Percentiles rank a stretch among this genome's conserved stretches.
phyloP scores from a whole-genome alignment of 225 moss, liverwort and hornwort genomes.

The Takakia lepidozioides region DNA sequence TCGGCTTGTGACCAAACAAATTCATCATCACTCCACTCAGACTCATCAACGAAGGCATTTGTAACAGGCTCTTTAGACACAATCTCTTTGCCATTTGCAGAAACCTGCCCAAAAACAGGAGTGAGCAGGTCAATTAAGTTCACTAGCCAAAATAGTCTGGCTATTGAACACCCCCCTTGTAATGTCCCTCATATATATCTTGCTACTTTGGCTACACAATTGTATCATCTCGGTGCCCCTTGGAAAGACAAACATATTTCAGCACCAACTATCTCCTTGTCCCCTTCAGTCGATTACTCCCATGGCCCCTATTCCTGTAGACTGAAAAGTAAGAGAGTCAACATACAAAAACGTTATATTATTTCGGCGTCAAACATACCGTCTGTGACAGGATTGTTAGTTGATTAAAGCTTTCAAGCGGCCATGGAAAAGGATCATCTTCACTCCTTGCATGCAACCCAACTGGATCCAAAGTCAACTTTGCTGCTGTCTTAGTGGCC shows the following conservation, averaged over 20 bases:
- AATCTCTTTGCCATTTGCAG: constrained; percentile 5
- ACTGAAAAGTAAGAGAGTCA: no score
- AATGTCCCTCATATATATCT: no score
- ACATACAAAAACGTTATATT: no score
- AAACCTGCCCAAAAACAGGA: background rate
- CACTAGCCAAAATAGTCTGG: no score
- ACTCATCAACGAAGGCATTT: constrained; percentile 12
- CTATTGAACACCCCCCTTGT: no score
- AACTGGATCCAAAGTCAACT: constrained; percentile 9
- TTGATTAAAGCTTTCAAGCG: constrained; percentile 25
- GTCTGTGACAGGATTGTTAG: constrained; percentile 1
- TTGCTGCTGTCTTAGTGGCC: constrained; percentile 1
- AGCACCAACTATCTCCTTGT: no score
- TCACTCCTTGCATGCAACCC: constrained; percentile 9
- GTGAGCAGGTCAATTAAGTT: no score
- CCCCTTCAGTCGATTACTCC: no score
- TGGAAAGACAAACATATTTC: no score
- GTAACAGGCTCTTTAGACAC: constrained; percentile 10
- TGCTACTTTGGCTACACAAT: no score
- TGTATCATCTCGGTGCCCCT: no score
- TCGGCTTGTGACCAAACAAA: constrained; percentile 52
- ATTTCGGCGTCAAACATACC: constrained; percentile 9
- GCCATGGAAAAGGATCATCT: constrained; percentile 39
- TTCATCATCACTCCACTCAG: constrained; percentile 45
- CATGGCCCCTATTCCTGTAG: no score